Base-by-base conservation (phyloP, 2,329 filamentous ascomycete species). In the Curvularia sp. region DNA sequence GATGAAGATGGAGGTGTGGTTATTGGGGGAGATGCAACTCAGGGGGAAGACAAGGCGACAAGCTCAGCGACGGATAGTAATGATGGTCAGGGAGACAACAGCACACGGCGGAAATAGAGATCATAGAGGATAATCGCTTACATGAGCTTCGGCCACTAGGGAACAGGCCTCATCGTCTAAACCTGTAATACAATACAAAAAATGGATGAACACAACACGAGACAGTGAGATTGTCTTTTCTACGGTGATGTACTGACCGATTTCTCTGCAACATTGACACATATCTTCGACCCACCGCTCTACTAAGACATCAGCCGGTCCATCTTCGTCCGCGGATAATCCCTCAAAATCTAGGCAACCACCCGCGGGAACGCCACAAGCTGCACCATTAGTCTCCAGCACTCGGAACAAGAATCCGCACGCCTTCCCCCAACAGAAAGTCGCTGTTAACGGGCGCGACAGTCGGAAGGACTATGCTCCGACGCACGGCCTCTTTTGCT, bases 1-100 rank as follows among this genome's bases (percentile, higher is more conserved):
- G 48, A 38, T 7, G 61, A 60, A 3, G 60, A 57, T 0, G 56
- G 60, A 0, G 52, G 30, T 1, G 49, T 55, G 22, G 55, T 64
- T 15, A 35, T 72, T 33, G 70, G 71, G 44, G 67, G 74, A 49
- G 65, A 72, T 15, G 68, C 67, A 24, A 64, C 68, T 10, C 58
- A 65, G 9, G 61, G 64, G 26, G 67, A 73, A 26, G 66, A 71
- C 18, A 46, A 47, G n/a, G 62, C 57, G 12, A 66, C 58, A 24
- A 58, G 60, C 24, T 69, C 62, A 8, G 61, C 60, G 31, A 66
- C 57, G 26, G 64, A 61, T 30, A 52, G 58, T 7, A 60, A 51
- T 42, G 55, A 48, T 15, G n/a, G 1, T 7, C 13, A 26, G 2
- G 44, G 28, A 20, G 44, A 20, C 18, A 35, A 4, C n/a, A 33